Evolutionary conservation across 2,329 filamentous ascomycete species (phyloP).

Genomic region (Metarhizium humberi): DNA sequence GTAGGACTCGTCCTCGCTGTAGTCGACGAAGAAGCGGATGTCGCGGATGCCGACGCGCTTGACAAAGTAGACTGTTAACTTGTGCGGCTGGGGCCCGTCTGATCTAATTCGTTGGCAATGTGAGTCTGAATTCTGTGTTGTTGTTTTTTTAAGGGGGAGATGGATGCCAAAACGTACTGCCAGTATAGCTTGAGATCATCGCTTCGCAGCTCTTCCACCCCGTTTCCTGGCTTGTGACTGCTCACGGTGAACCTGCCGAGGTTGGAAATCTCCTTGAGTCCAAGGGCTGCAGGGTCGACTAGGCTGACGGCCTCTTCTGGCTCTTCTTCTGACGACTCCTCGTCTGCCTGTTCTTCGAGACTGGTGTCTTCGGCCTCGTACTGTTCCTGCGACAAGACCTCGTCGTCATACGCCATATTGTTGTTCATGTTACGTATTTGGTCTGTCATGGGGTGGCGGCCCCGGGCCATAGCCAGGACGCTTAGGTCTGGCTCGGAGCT

Average conservation of each 20-base stretch:
- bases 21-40: conserved; percentile 81
- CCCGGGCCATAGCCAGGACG: conserved; percentile 24
- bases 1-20: conserved; percentile 88
- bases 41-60: conserved; percentile 71
- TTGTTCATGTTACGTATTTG: conserved; percentile 13
- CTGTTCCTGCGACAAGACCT: conserved; percentile 19
- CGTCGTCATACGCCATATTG: conserved; percentile 19
- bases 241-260: conserved; percentile 77
- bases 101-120: conserved; percentile 40
- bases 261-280: conserved; percentile 76
- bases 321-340: conserved; percentile 25
- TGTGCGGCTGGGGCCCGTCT: conserved; percentile 75
- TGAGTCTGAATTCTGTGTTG: not conserved
- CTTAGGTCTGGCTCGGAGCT: conserved; percentile 28
- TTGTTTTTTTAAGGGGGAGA: not conserved
- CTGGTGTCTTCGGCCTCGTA: conserved; percentile 22
- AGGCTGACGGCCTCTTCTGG: conserved; percentile 32
- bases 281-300: conserved; percentile 40
- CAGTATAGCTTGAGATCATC: conserved; percentile 68
- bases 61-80: conserved; percentile 77
- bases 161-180: conserved; percentile 46
- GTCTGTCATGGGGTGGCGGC: conserved; percentile 15
- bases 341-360: conserved; percentile 13
- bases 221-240: conserved; percentile 71
- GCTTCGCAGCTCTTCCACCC: conserved; percentile 64